phyloP scores from a whole-genome alignment of 176 grass and related monocot species.

The Tillandsia fasciculata region DNA sequence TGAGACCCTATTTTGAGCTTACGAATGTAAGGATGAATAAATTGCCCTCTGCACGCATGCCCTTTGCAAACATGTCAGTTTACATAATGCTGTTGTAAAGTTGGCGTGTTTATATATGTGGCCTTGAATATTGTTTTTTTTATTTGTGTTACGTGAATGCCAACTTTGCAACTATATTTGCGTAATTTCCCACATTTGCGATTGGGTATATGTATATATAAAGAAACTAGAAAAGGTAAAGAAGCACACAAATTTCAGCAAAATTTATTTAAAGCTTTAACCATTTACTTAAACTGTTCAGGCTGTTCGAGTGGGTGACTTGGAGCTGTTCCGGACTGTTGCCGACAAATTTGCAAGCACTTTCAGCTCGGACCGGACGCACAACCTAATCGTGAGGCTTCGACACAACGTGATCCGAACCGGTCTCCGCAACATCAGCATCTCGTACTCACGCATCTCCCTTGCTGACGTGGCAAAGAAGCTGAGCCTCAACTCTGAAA shows the following conservation, averaged over 20 bases:
- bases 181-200: no score
- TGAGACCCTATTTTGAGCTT: constrained; percentile 75
- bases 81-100: not conserved
- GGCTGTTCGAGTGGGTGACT: constrained; percentile 76
- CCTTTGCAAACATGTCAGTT: no score
- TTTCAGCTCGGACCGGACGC: constrained; percentile 64
- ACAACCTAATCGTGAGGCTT: constrained; percentile 67
- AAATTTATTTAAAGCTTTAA: constrained; percentile 6
- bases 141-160: no score
- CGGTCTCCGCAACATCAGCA: constrained; percentile 75
- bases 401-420: constrained; percentile 86
- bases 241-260: not conserved
- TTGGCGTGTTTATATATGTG: not conserved
- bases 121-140: no score
- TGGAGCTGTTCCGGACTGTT: constrained; percentile 65
- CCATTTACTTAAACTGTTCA: constrained; percentile 16
- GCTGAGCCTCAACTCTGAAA: constrained; percentile 54
- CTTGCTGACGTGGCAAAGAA: constrained; percentile 73
- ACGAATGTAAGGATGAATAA: constrained; percentile 44
- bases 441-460: constrained; percentile 70
- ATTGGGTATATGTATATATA: no score
- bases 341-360: constrained; percentile 59
- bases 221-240: no score
- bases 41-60: no score
- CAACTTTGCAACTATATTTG: no score